phyloP scores from a whole-genome alignment of 2,329 filamentous ascomycete species.

The Epichloe festucae region DNA sequence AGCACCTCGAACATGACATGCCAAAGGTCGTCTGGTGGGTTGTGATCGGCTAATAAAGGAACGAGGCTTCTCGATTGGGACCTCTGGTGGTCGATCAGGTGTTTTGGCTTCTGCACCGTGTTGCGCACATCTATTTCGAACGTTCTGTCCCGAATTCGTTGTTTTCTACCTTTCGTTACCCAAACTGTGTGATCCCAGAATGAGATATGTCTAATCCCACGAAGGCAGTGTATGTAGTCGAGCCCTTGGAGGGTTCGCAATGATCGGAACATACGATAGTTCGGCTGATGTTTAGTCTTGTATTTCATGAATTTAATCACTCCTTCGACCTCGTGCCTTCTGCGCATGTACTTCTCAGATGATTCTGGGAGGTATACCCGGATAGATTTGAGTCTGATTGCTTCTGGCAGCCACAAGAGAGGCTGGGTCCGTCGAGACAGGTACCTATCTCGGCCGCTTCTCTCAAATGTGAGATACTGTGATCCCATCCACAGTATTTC shows the following conservation, averaged over 20 bases:
- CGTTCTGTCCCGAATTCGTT: conserved; percentile 15
- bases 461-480: conserved; percentile 16
- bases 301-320: conserved; percentile 13
- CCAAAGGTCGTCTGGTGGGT: conserved; percentile 7
- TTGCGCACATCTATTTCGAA: conserved; percentile 18
- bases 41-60: conserved; percentile 8
- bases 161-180: background rate
- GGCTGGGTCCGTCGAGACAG: conserved; percentile 26
- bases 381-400: conserved; percentile 26
- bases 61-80: conserved; percentile 12
- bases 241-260: conserved; percentile 31
- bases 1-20: background rate
- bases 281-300: conserved; percentile 25
- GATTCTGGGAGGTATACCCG: conserved; percentile 29
- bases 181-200: conserved; percentile 28
- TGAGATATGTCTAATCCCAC: conserved; percentile 27
- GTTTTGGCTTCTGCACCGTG: conserved; percentile 11
- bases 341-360: conserved; percentile 15
- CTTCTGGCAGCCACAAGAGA: conserved; percentile 23
- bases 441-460: conserved; percentile 10
- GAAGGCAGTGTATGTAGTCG: conserved; percentile 30
- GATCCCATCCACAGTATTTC: conserved; percentile 30
- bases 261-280: conserved; percentile 22
- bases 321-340: conserved; percentile 21
- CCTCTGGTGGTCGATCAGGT: background rate